Evolutionary conservation across 2,329 filamentous ascomycete species (phyloP), one percentile per base, ranked within the genome.

Genomic region (Colletotrichum siamense): DNA sequence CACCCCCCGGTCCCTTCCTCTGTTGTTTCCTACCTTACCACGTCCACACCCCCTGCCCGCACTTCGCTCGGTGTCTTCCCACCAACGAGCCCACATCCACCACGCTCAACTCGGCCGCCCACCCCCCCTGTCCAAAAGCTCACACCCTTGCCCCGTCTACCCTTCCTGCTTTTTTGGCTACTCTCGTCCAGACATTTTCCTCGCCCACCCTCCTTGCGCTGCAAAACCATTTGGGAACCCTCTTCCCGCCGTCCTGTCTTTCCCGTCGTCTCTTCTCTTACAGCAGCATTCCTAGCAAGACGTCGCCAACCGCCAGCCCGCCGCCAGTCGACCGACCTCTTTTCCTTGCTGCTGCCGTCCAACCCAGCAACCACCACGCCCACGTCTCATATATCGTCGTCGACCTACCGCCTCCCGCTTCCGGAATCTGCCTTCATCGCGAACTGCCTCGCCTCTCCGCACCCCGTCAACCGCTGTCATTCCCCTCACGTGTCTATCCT

Each of bases 301-400:
- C 34, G 34, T 64, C 36, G 65, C 32, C 64, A 44, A 57, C 64
- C 64, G 52, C 39, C 71, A 44, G 13, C 57, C 44, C 30, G 26
- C 52, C 59, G 34, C 32, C 68, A 59, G 39, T 68, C 64, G 9
- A 62, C 67, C 64, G 9, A 44, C 67, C 36, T 36, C 28, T 28
- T 65, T 66, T 44, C 30, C 18, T 24, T 10, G 39, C 22, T 34
- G 26, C 49, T 69, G 64, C 52, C 71, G 73, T 76, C 57, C 65
- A 44, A 69, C 59, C 61, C 70, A 69, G 32, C 73, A 44, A 61
- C 28, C 49, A 64, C 73, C 26, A 44, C 34, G 44, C 32, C 73
- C 26, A 44, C 34, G 44, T 44, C 70, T 76, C 73, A 73, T 69
- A 76, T 73, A 73, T 76, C 64, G 73, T 57, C 73, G 69, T 22